Evolutionary conservation across 495 filamentous ascomycete species (phyloP), one percentile per base, ranked within the genome.

Genomic region (Aspergillus coremiiformis): DNA sequence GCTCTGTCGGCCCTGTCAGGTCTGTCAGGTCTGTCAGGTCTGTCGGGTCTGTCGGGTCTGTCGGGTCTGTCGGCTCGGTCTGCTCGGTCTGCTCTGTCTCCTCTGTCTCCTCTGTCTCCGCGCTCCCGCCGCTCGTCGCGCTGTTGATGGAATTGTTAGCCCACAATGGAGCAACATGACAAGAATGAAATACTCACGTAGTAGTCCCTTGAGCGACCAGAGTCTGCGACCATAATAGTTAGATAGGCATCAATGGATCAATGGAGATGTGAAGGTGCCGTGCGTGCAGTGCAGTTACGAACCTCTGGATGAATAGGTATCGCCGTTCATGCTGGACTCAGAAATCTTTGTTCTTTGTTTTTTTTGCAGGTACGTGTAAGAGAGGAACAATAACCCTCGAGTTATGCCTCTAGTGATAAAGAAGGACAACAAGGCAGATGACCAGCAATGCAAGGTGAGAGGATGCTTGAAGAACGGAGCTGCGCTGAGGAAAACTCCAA

Each of bases 221-320:
- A 63, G 62, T 85, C 86, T 80, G 64, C 67, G 62, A 47, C 39
- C n/a, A 55, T 6, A 37, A 54, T 37, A 39, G 47, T 65, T 70
- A 69, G 62, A 37, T 23, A n/a, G n/a, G n/a, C n/a, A n/a, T n/a
- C n/a, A n/a, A n/a, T n/a, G n/a, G 22, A 27, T 10, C 5, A 10
- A 19, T 27, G 12, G 23, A 54, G 61, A 22, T 3, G 23, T 9
- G 9, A 41, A 7, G 20, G 3, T 1, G 17, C 6, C 6, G 37
- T 41, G 9, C 1, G 17, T 9, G 42, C 30, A 37, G n/a, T 14
- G 24, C 24, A 27, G 8, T 4, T 27, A 44, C 74, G 69, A 74
- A 85, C 85, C 86, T 83, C 87, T 83, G 66, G 86, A 81, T 54
- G 86, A 84, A 69, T 92, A 92, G 60, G 74, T 84, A 65, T 93